Base-by-base conservation (phyloP, 192 early-diverging fungal species). In the Phycomyces blakesleeanus region DNA sequence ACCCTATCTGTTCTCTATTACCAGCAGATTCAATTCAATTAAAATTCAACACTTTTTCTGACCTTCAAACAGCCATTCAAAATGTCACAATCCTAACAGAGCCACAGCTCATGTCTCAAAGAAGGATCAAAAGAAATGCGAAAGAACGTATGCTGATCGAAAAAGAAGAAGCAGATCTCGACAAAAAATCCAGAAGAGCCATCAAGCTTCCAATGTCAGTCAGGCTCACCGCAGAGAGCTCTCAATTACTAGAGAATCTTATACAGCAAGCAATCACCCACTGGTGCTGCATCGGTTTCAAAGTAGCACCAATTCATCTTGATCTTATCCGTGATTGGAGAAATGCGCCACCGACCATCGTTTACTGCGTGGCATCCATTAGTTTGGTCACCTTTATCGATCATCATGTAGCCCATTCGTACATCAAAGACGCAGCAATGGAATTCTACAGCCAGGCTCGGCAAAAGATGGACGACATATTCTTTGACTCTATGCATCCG, bases 271-370 rank as follows among this genome's bases (percentile, higher is more conserved):
- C 61, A 0, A 18, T 47, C 0, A 44, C 29, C 2, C 55, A 70
- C 26, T 70, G 68, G 68, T 70, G 68, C 38, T 70, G 68, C 53
- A 55, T 70, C 14, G 61, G 61, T 2, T 70, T 70, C 51, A 70
- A 70, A 26, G 55, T 70, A 9, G 49, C 61, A 6, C 68, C 68
- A 3, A n/a, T 70, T 27, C 56, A 22, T 7, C 20, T 64, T 20
- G 62, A 64, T 24, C 20, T 50, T 3, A 63, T 63, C 21, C 27
- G 42, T 29, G 12, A 60, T 26, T 68, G 66, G 66, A 18, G 52
- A 14, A 16, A 25, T 12, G 55, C 55, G 0, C 68, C 68, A n/a
- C 22, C 18, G 14, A 29, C 68, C 12, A 64, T 70, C 15, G 49
- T 60, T 1, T 63, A 70, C 26, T 63, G 61, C 8, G 57, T 70